phyloP scores from a whole-genome alignment of 768 basidiomycete genomes.

The Hygrocybe coccinea region DNA sequence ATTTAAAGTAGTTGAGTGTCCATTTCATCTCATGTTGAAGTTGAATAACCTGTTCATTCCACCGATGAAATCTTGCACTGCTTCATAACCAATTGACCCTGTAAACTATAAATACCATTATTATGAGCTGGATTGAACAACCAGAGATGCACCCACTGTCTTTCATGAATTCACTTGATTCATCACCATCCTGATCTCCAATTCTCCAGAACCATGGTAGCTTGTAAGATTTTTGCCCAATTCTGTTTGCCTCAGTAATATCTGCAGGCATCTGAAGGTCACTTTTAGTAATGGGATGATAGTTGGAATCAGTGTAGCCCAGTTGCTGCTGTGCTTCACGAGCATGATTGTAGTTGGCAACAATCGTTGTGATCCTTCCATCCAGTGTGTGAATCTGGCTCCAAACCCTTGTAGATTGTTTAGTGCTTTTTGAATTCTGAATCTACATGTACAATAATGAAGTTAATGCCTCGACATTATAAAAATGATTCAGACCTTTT shows the following conservation, averaged over 20 bases:
- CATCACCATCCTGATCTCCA: not conserved
- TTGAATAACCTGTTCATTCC: slow-evolving; percentile 16
- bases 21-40: slow-evolving; percentile 19
- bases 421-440: too few species aligned
- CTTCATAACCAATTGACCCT: slow-evolving; percentile 14
- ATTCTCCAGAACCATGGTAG: slow-evolving; percentile 9
- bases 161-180: slow-evolving; percentile 1
- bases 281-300: not conserved
- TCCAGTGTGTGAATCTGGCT: not conserved
- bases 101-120: slow-evolving; percentile 5
- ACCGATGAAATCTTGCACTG: slow-evolving; percentile 14
- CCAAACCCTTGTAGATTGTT: too few species aligned
- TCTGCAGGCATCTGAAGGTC: slow-evolving; percentile 6
- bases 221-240: slow-evolving; percentile 1
- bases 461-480: too few species aligned
- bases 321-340: not conserved
- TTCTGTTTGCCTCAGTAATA: not conserved
- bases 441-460: too few species aligned
- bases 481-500: too few species aligned
- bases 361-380: not conserved
- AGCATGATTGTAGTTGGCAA: not conserved
- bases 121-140: not conserved
- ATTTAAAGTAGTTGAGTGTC: slow-evolving; percentile 12
- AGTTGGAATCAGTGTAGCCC: not conserved
- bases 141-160: slow-evolving; percentile 1